Conservation (phyloP, 306 rosid genomes). For the Acacia crassicarpa region DNA sequence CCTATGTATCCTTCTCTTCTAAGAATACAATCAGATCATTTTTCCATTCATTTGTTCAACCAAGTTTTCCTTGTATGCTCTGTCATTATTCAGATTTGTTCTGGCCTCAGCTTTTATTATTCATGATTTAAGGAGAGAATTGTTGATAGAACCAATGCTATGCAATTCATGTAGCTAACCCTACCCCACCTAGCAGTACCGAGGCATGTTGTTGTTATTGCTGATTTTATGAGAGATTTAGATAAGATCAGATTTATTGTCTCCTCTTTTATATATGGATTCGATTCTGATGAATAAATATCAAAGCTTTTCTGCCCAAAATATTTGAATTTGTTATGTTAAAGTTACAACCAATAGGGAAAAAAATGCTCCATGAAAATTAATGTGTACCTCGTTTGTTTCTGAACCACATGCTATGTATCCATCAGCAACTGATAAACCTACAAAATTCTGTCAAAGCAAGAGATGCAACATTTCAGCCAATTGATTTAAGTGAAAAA, state of each 20-base stretch:
- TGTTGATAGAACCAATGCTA: too few species aligned
- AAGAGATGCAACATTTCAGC: constrained; percentile 39
- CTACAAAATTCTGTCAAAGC: constrained; percentile 87
- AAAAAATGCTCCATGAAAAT: constrained; percentile 8
- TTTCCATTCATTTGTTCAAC: too few species aligned
- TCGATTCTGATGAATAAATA: not conserved
- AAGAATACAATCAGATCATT: too few species aligned
- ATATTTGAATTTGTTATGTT: not conserved
- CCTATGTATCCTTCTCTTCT: too few species aligned
- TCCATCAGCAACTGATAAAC: constrained; percentile 79
- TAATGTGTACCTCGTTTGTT: constrained; percentile 79
- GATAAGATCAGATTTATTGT: not conserved
- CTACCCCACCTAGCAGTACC: too few species aligned
- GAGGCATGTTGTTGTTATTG: too few species aligned
- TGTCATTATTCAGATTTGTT: too few species aligned
- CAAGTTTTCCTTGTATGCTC: too few species aligned
- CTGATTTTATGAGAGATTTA: not conserved
- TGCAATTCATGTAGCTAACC: too few species aligned
- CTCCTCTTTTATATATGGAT: not conserved
- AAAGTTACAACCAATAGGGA: constrained; percentile 1
- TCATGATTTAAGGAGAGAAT: too few species aligned
- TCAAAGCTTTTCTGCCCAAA: not conserved
- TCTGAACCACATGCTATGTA: constrained; percentile 97
- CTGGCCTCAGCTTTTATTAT: too few species aligned
- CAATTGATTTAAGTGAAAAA: constrained; percentile 21